Conservation (phyloP, 2,329 filamentous ascomycete genomes). For the Raffaelea albimanens region DNA sequence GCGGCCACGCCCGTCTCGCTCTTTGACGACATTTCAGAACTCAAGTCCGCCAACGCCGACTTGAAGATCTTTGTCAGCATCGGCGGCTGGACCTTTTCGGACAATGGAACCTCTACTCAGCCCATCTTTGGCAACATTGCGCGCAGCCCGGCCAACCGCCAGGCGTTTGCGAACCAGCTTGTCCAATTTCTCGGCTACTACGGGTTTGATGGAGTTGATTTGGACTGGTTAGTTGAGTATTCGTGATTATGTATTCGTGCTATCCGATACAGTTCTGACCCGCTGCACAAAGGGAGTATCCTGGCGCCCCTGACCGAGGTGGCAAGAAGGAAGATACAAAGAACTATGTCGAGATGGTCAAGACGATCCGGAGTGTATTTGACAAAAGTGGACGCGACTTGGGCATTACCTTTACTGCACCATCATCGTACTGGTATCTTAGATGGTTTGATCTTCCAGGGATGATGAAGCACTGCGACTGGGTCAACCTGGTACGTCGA, state of each 20-base stretch:
- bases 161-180: conserved; percentile 9
- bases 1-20: too few relatives aligned
- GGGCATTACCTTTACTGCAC: conserved; percentile 3
- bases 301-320: conserved; percentile 14
- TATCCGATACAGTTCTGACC: too few relatives aligned
- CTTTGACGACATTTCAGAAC: too few relatives aligned
- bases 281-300: too few relatives aligned
- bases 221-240: too few relatives aligned
- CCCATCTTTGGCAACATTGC: conserved; percentile 18
- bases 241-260: too few relatives aligned
- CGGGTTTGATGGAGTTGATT: conserved; percentile 16
- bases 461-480: too few relatives aligned
- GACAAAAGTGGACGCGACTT: too few relatives aligned
- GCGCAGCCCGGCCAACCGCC: conserved; percentile 5
- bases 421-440: conserved; percentile 10
- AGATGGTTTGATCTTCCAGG: too few relatives aligned
- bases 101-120: conserved; percentile 7
- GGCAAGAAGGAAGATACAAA: conserved; percentile 10
- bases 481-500: too few relatives aligned
- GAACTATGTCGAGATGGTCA: conserved; percentile 7
- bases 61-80: conserved; percentile 29
- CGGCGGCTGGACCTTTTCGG: conserved; percentile 32
- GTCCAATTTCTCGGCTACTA: conserved; percentile 10
- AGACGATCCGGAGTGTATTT: too few relatives aligned
- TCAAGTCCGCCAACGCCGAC: too few relatives aligned